Evolutionary conservation across 2,329 filamentous ascomycete species (phyloP).

Genomic region (Monosporascus sp.): DNA sequence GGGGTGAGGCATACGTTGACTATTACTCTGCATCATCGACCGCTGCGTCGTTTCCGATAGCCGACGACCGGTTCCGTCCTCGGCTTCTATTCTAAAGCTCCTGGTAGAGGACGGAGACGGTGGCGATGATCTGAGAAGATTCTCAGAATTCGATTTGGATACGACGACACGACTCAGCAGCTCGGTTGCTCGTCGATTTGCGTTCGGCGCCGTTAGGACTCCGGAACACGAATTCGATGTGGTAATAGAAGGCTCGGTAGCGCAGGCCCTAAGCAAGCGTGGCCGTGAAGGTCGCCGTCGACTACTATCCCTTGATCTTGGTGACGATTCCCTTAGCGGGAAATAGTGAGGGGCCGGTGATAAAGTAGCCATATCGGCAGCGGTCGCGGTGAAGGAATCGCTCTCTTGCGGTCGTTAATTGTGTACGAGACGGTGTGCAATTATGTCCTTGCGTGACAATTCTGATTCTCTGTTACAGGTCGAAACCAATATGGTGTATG

Average conservation of each 20-base stretch:
- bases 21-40: slow-evolving; percentile 3
- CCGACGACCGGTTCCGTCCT: slow-evolving; percentile 12
- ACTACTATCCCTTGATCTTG: slow-evolving; percentile 27
- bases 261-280: slow-evolving; percentile 47
- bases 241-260: slow-evolving; percentile 54
- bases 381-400: neutral
- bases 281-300: slow-evolving; percentile 36
- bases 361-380: slow-evolving; percentile 29
- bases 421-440: neutral
- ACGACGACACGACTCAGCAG: slow-evolving; percentile 49
- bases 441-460: no score
- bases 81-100: slow-evolving; percentile 29
- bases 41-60: slow-evolving; percentile 15
- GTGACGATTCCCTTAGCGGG: slow-evolving; percentile 34
- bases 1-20: slow-evolving; percentile 17
- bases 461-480: no score
- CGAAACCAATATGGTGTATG: no score
- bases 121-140: slow-evolving; percentile 20
- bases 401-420: neutral
- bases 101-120: slow-evolving; percentile 29
- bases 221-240: slow-evolving; percentile 48
- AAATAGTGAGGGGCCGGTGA: slow-evolving; percentile 29
- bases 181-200: slow-evolving; percentile 46
- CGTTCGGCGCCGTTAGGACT: slow-evolving; percentile 43
- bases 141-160: slow-evolving; percentile 37